Evolutionary conservation across 2,329 filamentous ascomycete species (phyloP).

Genomic region (Hymenoscyphus salicellus): DNA sequence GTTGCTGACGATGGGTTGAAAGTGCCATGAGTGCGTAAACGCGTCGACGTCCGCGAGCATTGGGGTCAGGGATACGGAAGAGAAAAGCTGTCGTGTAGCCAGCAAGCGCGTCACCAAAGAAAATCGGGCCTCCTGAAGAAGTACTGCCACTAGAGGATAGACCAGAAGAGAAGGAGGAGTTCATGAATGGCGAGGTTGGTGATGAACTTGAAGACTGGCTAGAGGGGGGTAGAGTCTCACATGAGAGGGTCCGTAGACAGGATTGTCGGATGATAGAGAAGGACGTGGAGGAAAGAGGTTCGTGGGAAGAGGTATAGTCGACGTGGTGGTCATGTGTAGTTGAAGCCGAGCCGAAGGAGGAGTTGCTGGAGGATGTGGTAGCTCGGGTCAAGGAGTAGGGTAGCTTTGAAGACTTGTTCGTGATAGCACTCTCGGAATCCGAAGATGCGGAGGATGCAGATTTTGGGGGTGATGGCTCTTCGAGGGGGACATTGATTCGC

Average conservation of each 20-base stretch:
- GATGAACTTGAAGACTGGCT: conserved; percentile 39
- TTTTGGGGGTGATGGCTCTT: conserved; percentile 31
- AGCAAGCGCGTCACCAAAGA: conserved; percentile 63
- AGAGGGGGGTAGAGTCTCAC: conserved; percentile 60
- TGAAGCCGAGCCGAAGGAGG: conserved; percentile 44
- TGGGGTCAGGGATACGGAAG: conserved; percentile 66
- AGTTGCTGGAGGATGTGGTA: conserved; percentile 30
- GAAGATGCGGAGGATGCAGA: conserved; percentile 26
- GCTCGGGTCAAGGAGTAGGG: conserved; percentile 22
- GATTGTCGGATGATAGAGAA: conserved; percentile 66
- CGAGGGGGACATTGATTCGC: conserved; percentile 46
- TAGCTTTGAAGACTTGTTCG: conserved; percentile 19
- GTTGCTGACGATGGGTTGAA: conserved; percentile 61
- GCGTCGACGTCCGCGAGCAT: conserved; percentile 65
- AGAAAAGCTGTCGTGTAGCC: conserved; percentile 70
- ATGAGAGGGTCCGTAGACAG: conserved; percentile 63
- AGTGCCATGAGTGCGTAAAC: conserved; percentile 66
- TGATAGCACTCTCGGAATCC: conserved; percentile 29
- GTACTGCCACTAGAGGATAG: conserved; percentile 43
- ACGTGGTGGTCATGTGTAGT: conserved; percentile 59
- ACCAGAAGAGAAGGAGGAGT: conserved; percentile 39
- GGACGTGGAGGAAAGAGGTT: conserved; percentile 58
- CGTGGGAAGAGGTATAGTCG: conserved; percentile 67
- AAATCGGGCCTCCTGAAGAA: conserved; percentile 63
- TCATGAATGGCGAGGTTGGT: conserved; percentile 41